These are phyloP conservation scores for Fusarium miscanthi DNA, from an alignment of 2,329 filamentous ascomycete species.

Conservation along the genomic window DNA sequence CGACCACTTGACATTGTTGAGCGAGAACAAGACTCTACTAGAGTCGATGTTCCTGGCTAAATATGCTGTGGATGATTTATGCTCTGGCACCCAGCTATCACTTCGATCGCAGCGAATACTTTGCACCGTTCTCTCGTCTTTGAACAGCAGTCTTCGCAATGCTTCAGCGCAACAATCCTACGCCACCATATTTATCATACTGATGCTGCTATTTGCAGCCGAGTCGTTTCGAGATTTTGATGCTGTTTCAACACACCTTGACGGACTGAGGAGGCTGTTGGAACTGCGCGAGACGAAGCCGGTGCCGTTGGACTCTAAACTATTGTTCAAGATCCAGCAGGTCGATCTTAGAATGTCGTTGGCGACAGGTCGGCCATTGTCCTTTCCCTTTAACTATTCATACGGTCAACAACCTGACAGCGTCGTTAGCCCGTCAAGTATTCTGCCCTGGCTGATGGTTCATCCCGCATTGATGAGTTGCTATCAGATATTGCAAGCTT, in stretches of 20 bases:
- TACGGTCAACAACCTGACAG: fast-evolving
- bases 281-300: not conserved
- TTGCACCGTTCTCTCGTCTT: not conserved
- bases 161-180: not conserved
- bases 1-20: not conserved
- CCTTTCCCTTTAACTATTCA: not conserved
- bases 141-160: not conserved
- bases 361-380: not conserved
- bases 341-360: not conserved
- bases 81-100: not conserved
- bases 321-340: constrained; percentile 10
- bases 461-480: not conserved
- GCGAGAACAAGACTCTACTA: not conserved
- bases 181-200: not conserved
- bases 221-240: not conserved
- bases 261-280: not conserved
- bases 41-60: not conserved
- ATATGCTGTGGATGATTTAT: not conserved
- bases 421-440: fast-evolving
- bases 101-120: not conserved
- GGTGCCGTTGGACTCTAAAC: not conserved
- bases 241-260: not conserved
- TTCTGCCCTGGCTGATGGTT: fast-evolving
- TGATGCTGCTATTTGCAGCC: not conserved
- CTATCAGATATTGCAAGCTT: not conserved